These are phyloP conservation scores for Globisporangium megalacanthum DNA, from an alignment of 352 stramenopile species.

Conservation along the genomic window DNA sequence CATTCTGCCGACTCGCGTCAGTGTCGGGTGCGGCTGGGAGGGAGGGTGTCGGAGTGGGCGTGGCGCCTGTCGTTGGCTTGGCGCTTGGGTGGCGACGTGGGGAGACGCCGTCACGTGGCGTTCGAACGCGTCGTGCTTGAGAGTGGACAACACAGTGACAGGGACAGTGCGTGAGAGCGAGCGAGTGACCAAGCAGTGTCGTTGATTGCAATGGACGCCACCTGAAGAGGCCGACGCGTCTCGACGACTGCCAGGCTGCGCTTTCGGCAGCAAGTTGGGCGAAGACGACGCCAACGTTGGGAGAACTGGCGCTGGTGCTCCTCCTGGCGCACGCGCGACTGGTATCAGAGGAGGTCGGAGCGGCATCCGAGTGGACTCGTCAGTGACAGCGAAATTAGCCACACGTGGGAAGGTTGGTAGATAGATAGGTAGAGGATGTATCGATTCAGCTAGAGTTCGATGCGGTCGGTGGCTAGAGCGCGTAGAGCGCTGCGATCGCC, in stretches of 20 bases:
- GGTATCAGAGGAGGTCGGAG: background rate
- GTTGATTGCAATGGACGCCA: background rate
- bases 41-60: background rate
- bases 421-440: background rate
- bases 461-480: background rate
- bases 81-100: background rate
- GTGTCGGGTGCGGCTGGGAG: too few species aligned
- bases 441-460: background rate
- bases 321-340: background rate
- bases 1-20: conserved; percentile 6
- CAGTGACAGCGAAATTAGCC: too few species aligned
- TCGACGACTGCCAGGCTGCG: background rate
- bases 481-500: background rate
- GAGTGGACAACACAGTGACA: background rate
- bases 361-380: background rate
- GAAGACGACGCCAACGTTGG: background rate
- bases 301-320: background rate
- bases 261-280: background rate
- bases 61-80: background rate
- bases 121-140: conserved; percentile 9
- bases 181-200: too few species aligned
- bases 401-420: too few species aligned
- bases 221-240: conserved; percentile 6
- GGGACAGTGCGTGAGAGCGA: too few species aligned
- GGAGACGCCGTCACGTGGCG: conserved; percentile 2